phyloP scores from a whole-genome alignment of 805 yeast species.

The Saturnispora silvae region DNA sequence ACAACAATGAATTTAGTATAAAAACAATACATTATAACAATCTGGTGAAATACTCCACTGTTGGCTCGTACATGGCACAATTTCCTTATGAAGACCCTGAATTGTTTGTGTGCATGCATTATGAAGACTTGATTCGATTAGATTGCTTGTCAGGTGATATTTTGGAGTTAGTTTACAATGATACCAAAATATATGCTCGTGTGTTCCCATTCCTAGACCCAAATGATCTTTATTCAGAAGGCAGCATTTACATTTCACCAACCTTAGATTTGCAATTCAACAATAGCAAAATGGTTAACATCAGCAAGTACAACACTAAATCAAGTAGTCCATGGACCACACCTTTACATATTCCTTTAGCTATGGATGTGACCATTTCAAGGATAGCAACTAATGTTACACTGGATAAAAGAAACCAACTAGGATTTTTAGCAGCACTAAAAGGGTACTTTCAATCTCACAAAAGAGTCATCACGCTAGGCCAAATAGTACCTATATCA shows the following conservation, averaged over 20 bases:
- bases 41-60: slow-evolving; percentile 15
- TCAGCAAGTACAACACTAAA: background rate
- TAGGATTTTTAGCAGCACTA: slow-evolving; percentile 48
- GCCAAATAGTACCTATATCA: slow-evolving; percentile 67
- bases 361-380: slow-evolving; percentile 54
- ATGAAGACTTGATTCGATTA: slow-evolving; percentile 41
- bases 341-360: slow-evolving; percentile 30
- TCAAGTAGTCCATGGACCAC: background rate
- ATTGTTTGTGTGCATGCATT: slow-evolving; percentile 34
- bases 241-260: slow-evolving; percentile 51
- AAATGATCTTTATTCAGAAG: slow-evolving; percentile 30
- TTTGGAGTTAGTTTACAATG: slow-evolving; percentile 23
- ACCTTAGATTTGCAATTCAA: slow-evolving; percentile 35
- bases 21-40: slow-evolving; percentile 8
- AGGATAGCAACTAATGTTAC: slow-evolving; percentile 62
- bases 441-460: slow-evolving; percentile 49
- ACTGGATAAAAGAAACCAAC: slow-evolving; percentile 52
- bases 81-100: slow-evolving; percentile 34
- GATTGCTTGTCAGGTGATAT: slow-evolving; percentile 65
- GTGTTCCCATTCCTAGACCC: slow-evolving; percentile 60
- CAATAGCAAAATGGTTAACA: background rate
- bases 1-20: background rate
- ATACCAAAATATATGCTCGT: slow-evolving; percentile 25
- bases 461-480: slow-evolving; percentile 47
- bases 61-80: slow-evolving; percentile 11